Base-by-base conservation (phyloP, 768 basidiomycete genomes). In the Dendrothele bispora region DNA sequence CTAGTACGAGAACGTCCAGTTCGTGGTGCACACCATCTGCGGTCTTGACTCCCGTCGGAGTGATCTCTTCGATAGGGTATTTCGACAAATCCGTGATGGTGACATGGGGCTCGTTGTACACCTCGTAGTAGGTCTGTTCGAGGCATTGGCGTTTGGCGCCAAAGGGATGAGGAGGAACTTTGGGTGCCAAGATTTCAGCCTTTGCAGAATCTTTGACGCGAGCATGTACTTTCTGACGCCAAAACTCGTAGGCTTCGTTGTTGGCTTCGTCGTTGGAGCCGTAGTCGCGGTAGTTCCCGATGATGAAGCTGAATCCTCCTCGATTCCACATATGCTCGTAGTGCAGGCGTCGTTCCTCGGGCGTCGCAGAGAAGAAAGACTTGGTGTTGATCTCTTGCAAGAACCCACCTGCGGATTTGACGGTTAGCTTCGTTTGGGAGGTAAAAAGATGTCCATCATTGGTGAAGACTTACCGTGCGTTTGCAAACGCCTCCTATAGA, bases 91-190 rank as follows among this genome's bases (percentile, higher is more conserved):
- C 61, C 15, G 60, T 25, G 20, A 62, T 59, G 1, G 43, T 42
- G 14, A 62, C 57, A 32, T 63, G 60, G 14, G 54, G 46, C 44
- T 56, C 61, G 41, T 63, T 60, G 36, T 48, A 61, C 6, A 63
- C 60, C 32, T 63, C 56, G 29, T 50, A 61, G 43, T 58, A 61
- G 4, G 34, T 28, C 12, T 58, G 53, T 46, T 62, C 61, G 4
- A 61, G 50, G 17, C 29, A 51, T 5, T 53, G 44, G 18, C 63
- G 56, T 30, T 64, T 64, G 2, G 42, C 35, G 25, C 61, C 62
- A n/a, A 64, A 61, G 10, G 62, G 59, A 42, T 64, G 61, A 1
- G 55, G 54, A 11, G 53, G 35, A 14, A 49, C 32, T 28, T 43
- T 51, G 10, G 63, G 61, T 2, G 60, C 63, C 7, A 64, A 55